Evolutionary conservation across 305 asterid genomes (phyloP), one percentile per base, ranked within the genome.

Genomic region (Coffea humblotiana): DNA sequence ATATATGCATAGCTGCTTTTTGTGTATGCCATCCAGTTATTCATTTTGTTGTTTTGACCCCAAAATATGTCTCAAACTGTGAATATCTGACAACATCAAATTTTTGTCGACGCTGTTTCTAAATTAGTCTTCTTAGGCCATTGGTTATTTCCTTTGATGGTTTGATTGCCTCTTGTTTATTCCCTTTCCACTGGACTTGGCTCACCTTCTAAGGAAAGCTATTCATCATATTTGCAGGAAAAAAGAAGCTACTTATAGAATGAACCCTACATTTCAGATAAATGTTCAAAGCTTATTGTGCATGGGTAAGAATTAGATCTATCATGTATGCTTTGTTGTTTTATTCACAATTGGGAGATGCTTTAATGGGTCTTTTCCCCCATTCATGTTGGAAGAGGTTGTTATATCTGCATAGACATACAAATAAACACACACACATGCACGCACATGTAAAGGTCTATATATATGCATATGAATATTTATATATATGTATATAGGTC

Each of bases 261-360:
- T 95, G 80, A 91, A 91, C 74, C 91, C 89, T 70, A 92, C 92
- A 51, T 95, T 95, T 89, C 99, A 94, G 84, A 83, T 78, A 48
- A 94, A 95, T 88, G 97, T 94, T 82, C 99, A 86, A 91, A 90
- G 84, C 97, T 90, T 84, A 87, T 95, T 77, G 86, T 91, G 81
- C 93, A 90, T 23, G 99, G 99, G 98, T 95, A 86, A 78, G 91
- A 80, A 71, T 75, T 73, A 32, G 67, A 73, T 85, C 78, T 65
- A 29, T 75, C 43, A 58, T 78, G 63, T 75, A 51, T 63, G 51
- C 58, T 61, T 68, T 72, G 37, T 74, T 54, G 40, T 54, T 58
- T 32, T 47, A 64, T 71, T 63, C 29, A 45, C 13, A 23, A 37
- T 5, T 75, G 12, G 56, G 35, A n/a, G n/a, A 54, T 27, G 21